phyloP scores from a whole-genome alignment of 2,329 filamentous ascomycete species.

The Knoxdaviesia proteae region DNA sequence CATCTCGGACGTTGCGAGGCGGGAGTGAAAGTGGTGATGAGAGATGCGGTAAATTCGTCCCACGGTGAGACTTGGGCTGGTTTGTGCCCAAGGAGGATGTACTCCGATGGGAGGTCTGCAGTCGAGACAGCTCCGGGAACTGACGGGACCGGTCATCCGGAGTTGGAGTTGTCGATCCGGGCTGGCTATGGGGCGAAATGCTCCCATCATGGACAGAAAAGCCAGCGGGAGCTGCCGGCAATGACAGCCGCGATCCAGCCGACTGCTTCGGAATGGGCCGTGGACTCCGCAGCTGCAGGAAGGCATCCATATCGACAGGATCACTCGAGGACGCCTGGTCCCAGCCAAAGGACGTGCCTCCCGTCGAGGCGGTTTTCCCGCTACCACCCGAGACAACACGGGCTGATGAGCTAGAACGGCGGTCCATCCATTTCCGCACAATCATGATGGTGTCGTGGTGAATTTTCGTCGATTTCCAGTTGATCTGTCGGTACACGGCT shows the following conservation, averaged over 20 bases:
- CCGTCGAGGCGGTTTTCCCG: too few species aligned
- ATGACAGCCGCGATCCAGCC: too few species aligned
- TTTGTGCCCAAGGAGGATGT: too few species aligned
- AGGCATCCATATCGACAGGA: slow-evolving; percentile 5
- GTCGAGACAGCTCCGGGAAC: neutral
- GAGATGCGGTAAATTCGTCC: too few species aligned
- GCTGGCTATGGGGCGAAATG: neutral
- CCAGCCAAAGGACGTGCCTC: slow-evolving; percentile 7
- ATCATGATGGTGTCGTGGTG: slow-evolving; percentile 33
- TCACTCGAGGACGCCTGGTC: slow-evolving; percentile 5
- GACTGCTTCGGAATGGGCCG: neutral
- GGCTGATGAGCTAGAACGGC: slow-evolving; percentile 15
- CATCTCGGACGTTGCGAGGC: too few species aligned
- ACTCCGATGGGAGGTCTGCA: neutral
- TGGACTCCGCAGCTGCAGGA: slow-evolving; percentile 4
- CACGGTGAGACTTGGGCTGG: too few species aligned
- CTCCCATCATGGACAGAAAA: neutral
- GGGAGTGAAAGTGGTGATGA: too few species aligned
- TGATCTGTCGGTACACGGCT: slow-evolving; percentile 36
- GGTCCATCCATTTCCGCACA: slow-evolving; percentile 45
- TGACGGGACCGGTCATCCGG: neutral
- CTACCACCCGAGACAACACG: too few species aligned
- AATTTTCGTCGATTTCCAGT: slow-evolving; percentile 33
- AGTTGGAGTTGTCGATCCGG: neutral
- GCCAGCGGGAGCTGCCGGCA: too few species aligned